Conservation (phyloP, 495 filamentous ascomycete genomes). For the Ascobolus immersus region DNA sequence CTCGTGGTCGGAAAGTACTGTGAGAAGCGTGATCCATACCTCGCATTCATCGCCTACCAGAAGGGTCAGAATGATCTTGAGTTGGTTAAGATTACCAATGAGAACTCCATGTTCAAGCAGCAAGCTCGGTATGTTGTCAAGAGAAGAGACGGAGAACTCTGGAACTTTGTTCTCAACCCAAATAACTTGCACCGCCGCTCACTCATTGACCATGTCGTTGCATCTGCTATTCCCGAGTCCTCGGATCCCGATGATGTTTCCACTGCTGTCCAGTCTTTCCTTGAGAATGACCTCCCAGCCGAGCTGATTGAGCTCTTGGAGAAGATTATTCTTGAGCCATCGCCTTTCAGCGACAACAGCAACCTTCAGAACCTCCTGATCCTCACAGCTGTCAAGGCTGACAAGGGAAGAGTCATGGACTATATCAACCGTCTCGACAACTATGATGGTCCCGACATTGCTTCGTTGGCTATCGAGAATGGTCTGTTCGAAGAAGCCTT, state of each 20-base stretch:
- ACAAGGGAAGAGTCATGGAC: constrained; percentile 84
- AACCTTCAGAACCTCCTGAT: constrained; percentile 93
- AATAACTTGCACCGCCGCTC: constrained; percentile 88
- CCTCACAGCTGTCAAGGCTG: constrained; percentile 87
- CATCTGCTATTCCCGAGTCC: constrained; percentile 85
- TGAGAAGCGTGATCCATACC: constrained; percentile 91
- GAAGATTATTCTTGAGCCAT: constrained; percentile 97
- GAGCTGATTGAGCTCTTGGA: constrained; percentile 95
- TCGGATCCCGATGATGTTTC: constrained; percentile 89
- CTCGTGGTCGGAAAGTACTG: constrained; percentile 91
- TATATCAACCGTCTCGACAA: constrained; percentile 80
- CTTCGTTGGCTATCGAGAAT: constrained; percentile 75
- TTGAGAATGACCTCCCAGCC: constrained; percentile 65
- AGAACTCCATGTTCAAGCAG: constrained; percentile 95
- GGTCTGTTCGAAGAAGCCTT: constrained; percentile 94
- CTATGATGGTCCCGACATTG: constrained; percentile 81
- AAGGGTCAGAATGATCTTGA: constrained; percentile 97
- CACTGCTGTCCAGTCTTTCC: constrained; percentile 76
- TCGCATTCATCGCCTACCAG: constrained; percentile 82
- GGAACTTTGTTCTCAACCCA: constrained; percentile 76
- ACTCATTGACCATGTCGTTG: constrained; percentile 86
- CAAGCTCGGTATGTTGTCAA: constrained; percentile 90
- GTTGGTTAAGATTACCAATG: constrained; percentile 90
- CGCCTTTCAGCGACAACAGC: constrained; percentile 86
- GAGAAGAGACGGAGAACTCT: constrained; percentile 69